Evolutionary conservation across 2,329 filamentous ascomycete genomes (phyloP), one percentile per base, ranked within the genome.

Genomic region (Fusarium bactridioides): DNA sequence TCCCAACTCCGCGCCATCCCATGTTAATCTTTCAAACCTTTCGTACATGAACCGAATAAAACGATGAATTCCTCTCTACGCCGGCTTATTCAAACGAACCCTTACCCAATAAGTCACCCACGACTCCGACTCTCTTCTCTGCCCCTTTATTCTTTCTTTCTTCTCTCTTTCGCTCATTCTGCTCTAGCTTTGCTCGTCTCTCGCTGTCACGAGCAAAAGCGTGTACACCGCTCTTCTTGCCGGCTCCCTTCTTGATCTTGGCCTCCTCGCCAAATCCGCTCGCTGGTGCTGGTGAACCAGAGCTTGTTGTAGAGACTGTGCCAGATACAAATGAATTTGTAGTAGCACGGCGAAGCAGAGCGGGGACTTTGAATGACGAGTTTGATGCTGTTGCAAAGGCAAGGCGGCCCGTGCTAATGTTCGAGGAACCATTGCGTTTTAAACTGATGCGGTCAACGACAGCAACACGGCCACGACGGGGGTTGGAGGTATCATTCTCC

Each of bases 381-480:
- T 82, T 76, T 5, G 84, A 80, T 3, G 82, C 70, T 7, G 83
- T 77, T 13, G 87, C 82, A 78, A 93, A 93, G 7, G 91, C 91
- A 64, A 91, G 83, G 27, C 85, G 86, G 5, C 79, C 69, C 6
- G 81, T 40, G 79, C 61, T 50, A 25, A 50, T 33, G 44, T 74
- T 80, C 19, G 82, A 84, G 1, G 85, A 86, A 23, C 81, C 82
- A 44, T 82, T 81, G 48, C 92, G 90, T 78, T 92, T 92, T 40
- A 94, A 85, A 25, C 86, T 88, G 70, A 95, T 91, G 61, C 94
- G 92, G 81, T 97, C 93, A 53, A 95, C 89, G 57, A 94, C 86
- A 23, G 84, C 79, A 15, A 81, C 57, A 74, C 82, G 63, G 35
- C 70, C 76, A 47, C 86, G 74, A 74, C 82, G 76, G 70, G 82